A percentile compares a stretch with the other conserved stretches of the same genome.
Evolutionary conservation across 73 alveolate species (phyloP).

Genomic region (Tetrahymena elliotti): DNA sequence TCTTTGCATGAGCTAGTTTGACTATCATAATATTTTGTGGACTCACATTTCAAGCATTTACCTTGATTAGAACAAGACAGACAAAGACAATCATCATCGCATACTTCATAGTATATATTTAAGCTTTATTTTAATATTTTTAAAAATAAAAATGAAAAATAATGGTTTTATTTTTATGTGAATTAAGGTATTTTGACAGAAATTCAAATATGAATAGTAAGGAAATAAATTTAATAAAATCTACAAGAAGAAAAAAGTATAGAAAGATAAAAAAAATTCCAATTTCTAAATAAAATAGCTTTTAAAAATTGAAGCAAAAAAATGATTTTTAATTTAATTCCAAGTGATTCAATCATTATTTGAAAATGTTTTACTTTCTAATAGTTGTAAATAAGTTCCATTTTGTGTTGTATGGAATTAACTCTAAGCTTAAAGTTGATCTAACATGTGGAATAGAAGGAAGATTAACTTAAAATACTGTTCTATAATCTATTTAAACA

Average conservation of each 20-base stretch:
- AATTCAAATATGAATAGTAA: too few relatives aligned
- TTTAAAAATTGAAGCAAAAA: too few relatives aligned
- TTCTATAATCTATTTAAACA: too few relatives aligned
- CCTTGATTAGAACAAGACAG: background rate
- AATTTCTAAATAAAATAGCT: too few relatives aligned
- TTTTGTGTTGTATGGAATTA: background rate
- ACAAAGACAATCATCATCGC: background rate
- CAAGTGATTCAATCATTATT: too few relatives aligned
- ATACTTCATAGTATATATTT: background rate
- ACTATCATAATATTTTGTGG: background rate
- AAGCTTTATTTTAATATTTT: background rate
- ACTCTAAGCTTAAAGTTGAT: background rate
- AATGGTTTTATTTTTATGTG: too few relatives aligned
- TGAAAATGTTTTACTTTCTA: background rate
- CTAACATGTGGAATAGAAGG: background rate
- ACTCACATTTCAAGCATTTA: background rate
- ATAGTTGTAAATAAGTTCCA: background rate
- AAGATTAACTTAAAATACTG: background rate
- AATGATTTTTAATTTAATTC: too few relatives aligned
- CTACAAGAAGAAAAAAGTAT: too few relatives aligned
- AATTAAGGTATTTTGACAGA: too few relatives aligned
- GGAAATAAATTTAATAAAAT: too few relatives aligned
- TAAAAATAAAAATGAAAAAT: background rate
- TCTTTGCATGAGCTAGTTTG: background rate
- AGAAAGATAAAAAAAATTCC: too few relatives aligned